Evolutionary conservation across 2,329 filamentous ascomycete genomes (phyloP).

Genomic region (Fusarium nodosum): DNA sequence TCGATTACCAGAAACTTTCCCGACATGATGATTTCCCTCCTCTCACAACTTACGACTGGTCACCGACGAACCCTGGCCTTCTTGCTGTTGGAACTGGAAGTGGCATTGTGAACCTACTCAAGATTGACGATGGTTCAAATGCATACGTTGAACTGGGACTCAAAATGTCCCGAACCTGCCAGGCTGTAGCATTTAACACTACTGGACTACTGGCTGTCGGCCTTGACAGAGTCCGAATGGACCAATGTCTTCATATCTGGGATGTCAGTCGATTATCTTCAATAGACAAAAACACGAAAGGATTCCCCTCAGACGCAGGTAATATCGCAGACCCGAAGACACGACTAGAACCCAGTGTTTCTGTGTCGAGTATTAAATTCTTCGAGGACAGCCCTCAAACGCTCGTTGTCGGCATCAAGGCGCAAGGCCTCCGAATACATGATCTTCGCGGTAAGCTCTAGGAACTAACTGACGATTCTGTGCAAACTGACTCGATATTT

Average conservation of each 20-base stretch:
- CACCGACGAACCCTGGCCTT: conserved; percentile 71
- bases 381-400: conserved; percentile 82
- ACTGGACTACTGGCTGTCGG: conserved; percentile 81
- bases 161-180: conserved; percentile 82
- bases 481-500: neutral
- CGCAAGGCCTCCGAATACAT: conserved; percentile 80
- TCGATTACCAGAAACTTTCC: conserved; percentile 69
- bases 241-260: conserved; percentile 86
- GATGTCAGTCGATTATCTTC: conserved; percentile 75
- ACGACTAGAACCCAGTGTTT: conserved; percentile 74
- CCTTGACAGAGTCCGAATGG: conserved; percentile 83
- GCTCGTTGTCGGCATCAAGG: conserved; percentile 80
- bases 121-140: conserved; percentile 78
- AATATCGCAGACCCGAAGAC: conserved; percentile 69
- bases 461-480: neutral
- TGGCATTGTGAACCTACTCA: conserved; percentile 80
- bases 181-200: conserved; percentile 84
- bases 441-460: conserved; percentile 76
- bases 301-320: conserved; percentile 65
- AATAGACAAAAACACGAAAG: conserved; percentile 61
- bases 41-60: conserved; percentile 77
- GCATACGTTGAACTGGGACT: conserved; percentile 75
- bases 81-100: conserved; percentile 81
- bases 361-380: conserved; percentile 87
- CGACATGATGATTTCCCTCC: conserved; percentile 74